phyloP scores from a whole-genome alignment of 805 yeast genomes.

The Saccharomycopsis fodiens region DNA sequence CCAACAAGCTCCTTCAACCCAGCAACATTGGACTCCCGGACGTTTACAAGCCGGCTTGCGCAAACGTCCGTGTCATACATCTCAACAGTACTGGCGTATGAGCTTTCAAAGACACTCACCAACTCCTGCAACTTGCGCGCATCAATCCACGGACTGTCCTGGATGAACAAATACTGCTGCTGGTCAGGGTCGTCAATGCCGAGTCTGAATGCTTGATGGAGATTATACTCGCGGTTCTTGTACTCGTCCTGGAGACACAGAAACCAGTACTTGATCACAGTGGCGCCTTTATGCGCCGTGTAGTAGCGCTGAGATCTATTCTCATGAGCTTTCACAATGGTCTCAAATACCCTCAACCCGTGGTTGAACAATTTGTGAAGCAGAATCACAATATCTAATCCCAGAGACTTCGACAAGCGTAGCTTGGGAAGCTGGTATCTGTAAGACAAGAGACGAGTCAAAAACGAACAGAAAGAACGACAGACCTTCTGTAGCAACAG shows the following conservation, averaged over 20 bases:
- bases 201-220: background rate
- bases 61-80: background rate
- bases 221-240: slow-evolving; percentile 3
- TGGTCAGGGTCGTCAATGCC: background rate
- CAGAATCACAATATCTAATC: background rate
- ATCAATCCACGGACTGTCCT: background rate
- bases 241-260: slow-evolving; percentile 1
- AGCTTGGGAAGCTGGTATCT: slow-evolving; percentile 4
- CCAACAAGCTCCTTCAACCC: background rate
- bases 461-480: slow-evolving; percentile 5
- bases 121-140: background rate
- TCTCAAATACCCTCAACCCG: background rate
- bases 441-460: slow-evolving; percentile 10
- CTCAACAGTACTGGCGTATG: background rate
- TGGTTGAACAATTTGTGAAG: background rate
- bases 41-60: background rate
- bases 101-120: background rate
- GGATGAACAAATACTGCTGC: background rate
- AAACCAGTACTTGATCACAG: slow-evolving; percentile 9
- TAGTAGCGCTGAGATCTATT: slow-evolving; percentile 3
- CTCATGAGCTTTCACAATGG: background rate
- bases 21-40: background rate
- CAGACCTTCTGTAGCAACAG: slow-evolving; percentile 3
- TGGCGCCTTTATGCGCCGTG: background rate
- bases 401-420: background rate